phyloP scores from a whole-genome alignment of 805 yeast species.

The Hanseniaspora mollemarum region DNA sequence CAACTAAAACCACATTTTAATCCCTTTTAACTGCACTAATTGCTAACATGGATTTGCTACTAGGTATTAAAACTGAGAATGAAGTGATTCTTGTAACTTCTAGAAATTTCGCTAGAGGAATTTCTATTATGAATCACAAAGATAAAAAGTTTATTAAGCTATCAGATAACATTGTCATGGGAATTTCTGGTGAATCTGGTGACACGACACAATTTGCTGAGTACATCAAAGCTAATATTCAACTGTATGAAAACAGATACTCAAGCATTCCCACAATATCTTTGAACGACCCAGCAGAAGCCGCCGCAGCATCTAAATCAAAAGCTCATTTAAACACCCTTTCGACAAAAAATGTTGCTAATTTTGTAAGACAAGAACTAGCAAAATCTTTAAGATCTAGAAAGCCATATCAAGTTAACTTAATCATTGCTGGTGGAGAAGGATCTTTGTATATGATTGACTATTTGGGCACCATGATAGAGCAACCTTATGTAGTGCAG shows the following conservation, averaged over 20 bases:
- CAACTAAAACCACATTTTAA: too few species aligned
- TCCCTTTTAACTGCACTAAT: neutral
- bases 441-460: slow-evolving; percentile 73
- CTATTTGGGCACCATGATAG: slow-evolving; percentile 82
- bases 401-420: slow-evolving; percentile 89
- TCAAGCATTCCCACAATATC: slow-evolving; percentile 21
- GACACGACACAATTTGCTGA: slow-evolving; percentile 95
- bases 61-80: slow-evolving; percentile 75
- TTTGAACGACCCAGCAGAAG: slow-evolving; percentile 1
- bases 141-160: slow-evolving; percentile 73
- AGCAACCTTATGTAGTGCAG: slow-evolving; percentile 92
- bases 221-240: slow-evolving; percentile 83
- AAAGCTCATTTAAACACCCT: slow-evolving; percentile 37
- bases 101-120: slow-evolving; percentile 84
- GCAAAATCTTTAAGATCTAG: slow-evolving; percentile 84
- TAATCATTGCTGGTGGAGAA: slow-evolving; percentile 79
- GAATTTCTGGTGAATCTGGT: slow-evolving; percentile 92
- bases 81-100: slow-evolving; percentile 86
- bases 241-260: slow-evolving; percentile 77
- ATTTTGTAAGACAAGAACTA: slow-evolving; percentile 76
- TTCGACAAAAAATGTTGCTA: slow-evolving; percentile 74
- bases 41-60: slow-evolving; percentile 65
- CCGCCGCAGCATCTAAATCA: neutral
- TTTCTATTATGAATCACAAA: slow-evolving; percentile 61
- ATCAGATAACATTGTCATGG: slow-evolving; percentile 68